Conservation (phyloP, 257 asterid genomes). For the Solanum piurae region DNA sequence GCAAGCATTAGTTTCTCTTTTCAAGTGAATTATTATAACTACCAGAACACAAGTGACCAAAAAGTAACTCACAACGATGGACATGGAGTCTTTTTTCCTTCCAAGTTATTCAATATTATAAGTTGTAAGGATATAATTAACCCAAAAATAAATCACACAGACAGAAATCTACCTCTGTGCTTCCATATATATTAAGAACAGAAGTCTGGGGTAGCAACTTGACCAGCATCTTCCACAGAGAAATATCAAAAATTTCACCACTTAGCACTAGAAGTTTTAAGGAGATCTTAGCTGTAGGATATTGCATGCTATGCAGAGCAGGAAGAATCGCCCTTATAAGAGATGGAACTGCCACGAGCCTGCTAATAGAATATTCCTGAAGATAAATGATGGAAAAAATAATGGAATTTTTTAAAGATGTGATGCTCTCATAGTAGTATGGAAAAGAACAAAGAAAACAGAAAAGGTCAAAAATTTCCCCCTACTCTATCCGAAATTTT, state of each 20-base stretch:
- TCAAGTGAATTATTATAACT: not conserved
- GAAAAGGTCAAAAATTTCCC: not conserved
- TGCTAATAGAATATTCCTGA: constrained; percentile 69
- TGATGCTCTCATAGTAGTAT: not conserved
- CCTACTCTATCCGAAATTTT: not conserved
- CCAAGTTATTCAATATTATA: not conserved
- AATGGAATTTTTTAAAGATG: not conserved
- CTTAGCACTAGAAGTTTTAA: constrained; percentile 68
- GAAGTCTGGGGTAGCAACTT: constrained; percentile 59
- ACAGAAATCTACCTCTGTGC: constrained; percentile 68
- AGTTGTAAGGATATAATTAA: not conserved
- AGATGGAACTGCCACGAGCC: constrained; percentile 89
- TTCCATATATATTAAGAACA: constrained; percentile 81
- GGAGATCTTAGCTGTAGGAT: constrained; percentile 27
- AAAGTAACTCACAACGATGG: not conserved
- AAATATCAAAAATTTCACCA: constrained; percentile 65
- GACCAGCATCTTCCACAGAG: constrained; percentile 55
- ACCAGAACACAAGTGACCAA: not conserved
- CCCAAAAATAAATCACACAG: not conserved
- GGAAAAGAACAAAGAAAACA: not conserved
- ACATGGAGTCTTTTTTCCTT: not conserved
- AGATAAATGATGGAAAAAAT: constrained; percentile 4
- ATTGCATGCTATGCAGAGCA: constrained; percentile 33
- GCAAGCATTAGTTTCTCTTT: not conserved
- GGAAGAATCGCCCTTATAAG: constrained; percentile 64